These are phyloP conservation scores for Paratinospora sagittata DNA, from an alignment of 164 flowering plant species.

Conservation along the genomic window DNA sequence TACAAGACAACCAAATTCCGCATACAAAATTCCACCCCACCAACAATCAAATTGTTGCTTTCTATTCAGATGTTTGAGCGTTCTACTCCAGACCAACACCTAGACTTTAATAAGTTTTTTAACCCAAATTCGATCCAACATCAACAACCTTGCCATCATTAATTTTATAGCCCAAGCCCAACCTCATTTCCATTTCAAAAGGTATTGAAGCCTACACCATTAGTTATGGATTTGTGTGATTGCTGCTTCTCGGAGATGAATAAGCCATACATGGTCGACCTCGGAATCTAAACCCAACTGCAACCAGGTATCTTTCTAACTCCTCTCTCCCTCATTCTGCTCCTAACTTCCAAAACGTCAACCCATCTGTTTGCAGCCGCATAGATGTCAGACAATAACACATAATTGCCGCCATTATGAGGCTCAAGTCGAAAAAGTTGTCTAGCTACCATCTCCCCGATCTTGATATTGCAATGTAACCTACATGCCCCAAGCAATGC, in stretches of 20 bases:
- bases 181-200: neutral
- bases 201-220: neutral
- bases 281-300: constrained; percentile 34
- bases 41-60: neutral
- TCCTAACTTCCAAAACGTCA: constrained; percentile 45
- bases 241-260: neutral
- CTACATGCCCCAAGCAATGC: constrained; percentile 64
- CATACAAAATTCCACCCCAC: too few species aligned
- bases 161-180: too few species aligned
- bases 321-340: constrained; percentile 42
- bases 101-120: neutral
- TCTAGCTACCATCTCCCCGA: constrained; percentile 46
- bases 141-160: neutral
- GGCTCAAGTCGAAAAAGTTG: constrained; percentile 55
- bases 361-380: constrained; percentile 53
- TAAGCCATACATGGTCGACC: neutral
- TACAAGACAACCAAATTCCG: too few species aligned
- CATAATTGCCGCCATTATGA: constrained; percentile 44
- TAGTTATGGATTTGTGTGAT: neutral
- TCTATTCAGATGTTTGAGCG: neutral
- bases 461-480: constrained; percentile 33
- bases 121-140: neutral
- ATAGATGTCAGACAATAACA: constrained; percentile 55
- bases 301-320: constrained; percentile 40
- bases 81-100: neutral